Evolutionary conservation across 148 eudicot species (phyloP).

Genomic region (Dysphania ambrosioides): DNA sequence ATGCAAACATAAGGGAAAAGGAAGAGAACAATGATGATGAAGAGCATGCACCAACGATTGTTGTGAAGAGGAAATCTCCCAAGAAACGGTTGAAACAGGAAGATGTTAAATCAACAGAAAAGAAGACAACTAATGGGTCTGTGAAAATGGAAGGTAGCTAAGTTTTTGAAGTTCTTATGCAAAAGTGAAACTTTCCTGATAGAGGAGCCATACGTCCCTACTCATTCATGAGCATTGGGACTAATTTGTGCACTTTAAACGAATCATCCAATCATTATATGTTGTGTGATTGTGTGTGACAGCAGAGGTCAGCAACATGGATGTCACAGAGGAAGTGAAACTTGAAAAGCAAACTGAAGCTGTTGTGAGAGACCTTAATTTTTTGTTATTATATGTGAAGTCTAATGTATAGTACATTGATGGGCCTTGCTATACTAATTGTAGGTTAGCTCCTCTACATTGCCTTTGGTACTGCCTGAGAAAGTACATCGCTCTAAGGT

Average conservation of each 20-base stretch:
- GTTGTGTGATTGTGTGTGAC: not conserved
- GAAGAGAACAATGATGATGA: conserved; percentile 24
- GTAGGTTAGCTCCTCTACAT: conserved; percentile 69
- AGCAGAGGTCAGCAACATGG: conserved; percentile 41
- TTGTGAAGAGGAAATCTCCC: conserved; percentile 47
- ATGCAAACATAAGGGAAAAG: conserved; percentile 22
- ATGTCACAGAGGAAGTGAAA: conserved; percentile 42
- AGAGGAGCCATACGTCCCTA: not conserved
- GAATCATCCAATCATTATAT: not conserved
- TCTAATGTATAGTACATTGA: not conserved
- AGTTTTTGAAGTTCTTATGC: not conserved
- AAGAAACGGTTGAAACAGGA: conserved; percentile 39
- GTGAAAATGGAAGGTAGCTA: conserved; percentile 33
- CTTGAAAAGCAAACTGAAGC: conserved; percentile 55
- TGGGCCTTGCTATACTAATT: conserved; percentile 20
- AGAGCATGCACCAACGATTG: conserved; percentile 23
- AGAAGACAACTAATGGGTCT: conserved; percentile 28
- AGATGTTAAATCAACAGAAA: conserved; percentile 30
- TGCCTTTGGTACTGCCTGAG: conserved; percentile 81
- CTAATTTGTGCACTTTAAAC: not conserved
- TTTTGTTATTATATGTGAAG: conserved; percentile 13
- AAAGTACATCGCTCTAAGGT: conserved; percentile 85
- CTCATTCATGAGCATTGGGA: not conserved
- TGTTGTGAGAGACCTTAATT: conserved; percentile 45
- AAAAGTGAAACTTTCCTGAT: not conserved